Evolutionary conservation across 306 rosid species (phyloP).

Genomic region (Acacia acuminata): DNA sequence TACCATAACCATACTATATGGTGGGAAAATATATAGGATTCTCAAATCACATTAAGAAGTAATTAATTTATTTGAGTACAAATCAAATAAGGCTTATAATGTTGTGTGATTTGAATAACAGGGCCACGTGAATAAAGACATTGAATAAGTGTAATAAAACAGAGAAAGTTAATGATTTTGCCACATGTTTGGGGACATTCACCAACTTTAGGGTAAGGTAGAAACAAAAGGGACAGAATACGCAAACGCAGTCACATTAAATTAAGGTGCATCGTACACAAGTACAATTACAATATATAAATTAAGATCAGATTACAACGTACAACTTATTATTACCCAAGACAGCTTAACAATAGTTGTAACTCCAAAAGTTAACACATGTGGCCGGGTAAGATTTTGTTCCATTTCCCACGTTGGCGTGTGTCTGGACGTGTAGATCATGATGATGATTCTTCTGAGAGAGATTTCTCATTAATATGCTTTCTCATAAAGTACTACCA

Average conservation of each 20-base stretch:
- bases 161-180: neutral
- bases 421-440: neutral
- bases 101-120: constrained; percentile 14
- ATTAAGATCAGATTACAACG: neutral
- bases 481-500: no score
- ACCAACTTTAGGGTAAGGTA: neutral
- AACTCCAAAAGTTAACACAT: neutral
- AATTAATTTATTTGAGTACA: neutral
- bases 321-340: neutral
- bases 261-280: neutral
- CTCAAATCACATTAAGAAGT: neutral
- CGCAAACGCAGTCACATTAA: neutral
- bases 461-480: no score
- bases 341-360: neutral
- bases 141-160: constrained; percentile 30
- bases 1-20: neutral
- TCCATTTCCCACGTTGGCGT: neutral
- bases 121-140: constrained; percentile 36
- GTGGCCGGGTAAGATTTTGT: neutral
- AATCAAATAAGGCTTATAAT: neutral
- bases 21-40: neutral
- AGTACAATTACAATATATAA: neutral
- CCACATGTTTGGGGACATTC: constrained; percentile 17
- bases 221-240: neutral
- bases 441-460: no score